phyloP scores from a whole-genome alignment of 371 early-diverging fungal genomes.

The Fennellomyces sp. region DNA sequence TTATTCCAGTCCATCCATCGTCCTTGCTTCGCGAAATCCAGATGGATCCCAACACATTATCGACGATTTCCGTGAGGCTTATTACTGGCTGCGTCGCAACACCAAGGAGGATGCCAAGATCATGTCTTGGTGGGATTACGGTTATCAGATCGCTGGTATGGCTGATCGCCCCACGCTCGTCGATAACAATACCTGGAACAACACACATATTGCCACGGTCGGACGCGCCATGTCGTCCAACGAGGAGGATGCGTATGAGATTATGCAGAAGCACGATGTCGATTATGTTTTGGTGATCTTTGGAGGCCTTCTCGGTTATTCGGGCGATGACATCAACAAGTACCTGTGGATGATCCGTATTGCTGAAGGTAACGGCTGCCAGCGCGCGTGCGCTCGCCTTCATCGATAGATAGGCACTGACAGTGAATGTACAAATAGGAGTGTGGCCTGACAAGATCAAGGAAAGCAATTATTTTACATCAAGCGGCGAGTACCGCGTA shows the following conservation, averaged over 20 bases:
- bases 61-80: constrained; percentile 99
- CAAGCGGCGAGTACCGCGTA: constrained; percentile 90
- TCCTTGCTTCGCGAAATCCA: constrained; percentile 84
- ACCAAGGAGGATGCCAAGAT: constrained; percentile 92
- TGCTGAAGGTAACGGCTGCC: constrained; percentile 68
- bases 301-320: constrained; percentile 95
- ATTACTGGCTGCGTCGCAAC: constrained; percentile 98
- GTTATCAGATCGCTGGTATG: constrained; percentile 99
- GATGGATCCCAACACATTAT: constrained; percentile 95
- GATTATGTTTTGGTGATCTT: constrained; percentile 96
- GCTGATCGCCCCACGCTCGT: constrained; percentile 96
- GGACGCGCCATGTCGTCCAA: constrained; percentile 92
- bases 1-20: constrained; percentile 99
- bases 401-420: no score
- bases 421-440: constrained; percentile 39
- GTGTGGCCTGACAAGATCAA: constrained; percentile 93
- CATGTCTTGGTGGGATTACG: constrained; percentile 99
- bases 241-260: constrained; percentile 90
- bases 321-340: constrained; percentile 99
- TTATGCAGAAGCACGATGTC: constrained; percentile 92
- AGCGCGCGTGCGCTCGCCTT: no score
- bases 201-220: constrained; percentile 99
- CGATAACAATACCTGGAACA: constrained; percentile 99
- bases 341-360: constrained; percentile 99
- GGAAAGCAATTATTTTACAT: constrained; percentile 88